Base-by-base conservation (phyloP, 164 flowering plant species). In the Aristolochia contorta region DNA sequence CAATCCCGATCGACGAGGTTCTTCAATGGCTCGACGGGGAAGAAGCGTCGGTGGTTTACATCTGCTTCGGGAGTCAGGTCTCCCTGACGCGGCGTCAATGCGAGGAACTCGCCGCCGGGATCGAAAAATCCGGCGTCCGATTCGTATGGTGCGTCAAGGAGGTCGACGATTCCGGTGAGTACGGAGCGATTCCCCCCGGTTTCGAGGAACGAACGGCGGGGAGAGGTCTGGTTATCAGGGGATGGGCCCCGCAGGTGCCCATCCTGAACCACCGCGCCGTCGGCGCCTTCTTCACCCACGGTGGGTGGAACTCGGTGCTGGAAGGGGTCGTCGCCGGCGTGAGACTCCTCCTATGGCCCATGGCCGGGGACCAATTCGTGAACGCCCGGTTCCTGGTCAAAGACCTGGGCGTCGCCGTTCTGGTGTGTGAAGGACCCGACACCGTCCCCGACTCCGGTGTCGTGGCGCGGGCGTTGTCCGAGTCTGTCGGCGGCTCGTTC, bases 61-160 rank as follows among this genome's bases (percentile, higher is more conserved):
- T 75, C 9, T 75, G 77, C 56, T 81, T 81, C 58, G 84, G 84
- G 46, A 78, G 79, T 33, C 77, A 64, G 52, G 60, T 63, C 10
- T 59, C 46, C 6, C 43, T 79, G 66, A 68, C 69, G 1, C 48
- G 22, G 23, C 33, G 48, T 49, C 81, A 79, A 46, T 65, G 59
- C 73, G 67, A 51, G 33, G 71, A 18, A 57, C 32, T 81, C 59
- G 79, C 79, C 0, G 41, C 58, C 0, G 82, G 60, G 25, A 46
- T 79, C 67, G 81, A 79, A 64, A 37, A 16, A 15, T 75, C 82
- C 25, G 70, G 81, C 58, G 75, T 25, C 45, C 59, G 45, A 14
- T 81, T 81, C 33, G 24, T 81, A 0, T 74, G 74, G 76, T 48
- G 63, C 20, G 73, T 78, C 10, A 75, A 20, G 59, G 16, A 71